Evolutionary conservation across 2,329 filamentous ascomycete genomes (phyloP).

Genomic region (Colletotrichum gigasporum): DNA sequence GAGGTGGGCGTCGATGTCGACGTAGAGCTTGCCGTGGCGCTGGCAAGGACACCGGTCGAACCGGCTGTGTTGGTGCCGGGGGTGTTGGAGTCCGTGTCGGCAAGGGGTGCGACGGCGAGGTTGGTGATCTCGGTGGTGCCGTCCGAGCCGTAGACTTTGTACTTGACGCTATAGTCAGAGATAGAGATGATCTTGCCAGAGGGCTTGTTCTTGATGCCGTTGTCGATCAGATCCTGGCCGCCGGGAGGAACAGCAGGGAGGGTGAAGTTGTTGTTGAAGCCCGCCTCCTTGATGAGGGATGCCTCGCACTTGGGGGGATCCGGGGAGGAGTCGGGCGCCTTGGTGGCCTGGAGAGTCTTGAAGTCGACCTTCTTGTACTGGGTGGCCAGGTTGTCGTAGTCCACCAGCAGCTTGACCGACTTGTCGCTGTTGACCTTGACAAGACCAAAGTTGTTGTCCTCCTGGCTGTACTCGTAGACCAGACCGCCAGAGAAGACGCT

Average conservation of each 20-base stretch:
- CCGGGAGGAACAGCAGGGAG: constrained; percentile 75
- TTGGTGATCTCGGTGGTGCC: constrained; percentile 50
- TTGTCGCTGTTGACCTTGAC: constrained; percentile 68
- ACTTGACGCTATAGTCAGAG: constrained; percentile 66
- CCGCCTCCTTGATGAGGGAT: constrained; percentile 71
- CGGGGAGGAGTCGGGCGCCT: constrained; percentile 61
- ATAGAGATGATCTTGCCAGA: constrained; percentile 76
- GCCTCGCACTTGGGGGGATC: constrained; percentile 70
- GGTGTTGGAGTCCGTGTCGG: constrained; percentile 55
- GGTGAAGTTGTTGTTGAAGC: constrained; percentile 83
- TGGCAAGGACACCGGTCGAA: constrained; percentile 6
- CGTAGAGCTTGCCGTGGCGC: constrained; percentile 29
- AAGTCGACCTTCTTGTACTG: constrained; percentile 83
- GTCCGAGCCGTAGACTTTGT: constrained; percentile 50
- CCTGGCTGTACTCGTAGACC: constrained; percentile 84
- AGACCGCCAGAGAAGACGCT: constrained; percentile 77
- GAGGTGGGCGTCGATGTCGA: constrained; percentile 18
- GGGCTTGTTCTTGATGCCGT: constrained; percentile 74
- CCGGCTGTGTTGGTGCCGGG: constrained; percentile 52
- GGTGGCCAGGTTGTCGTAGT: constrained; percentile 78
- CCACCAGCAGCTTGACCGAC: constrained; percentile 65
- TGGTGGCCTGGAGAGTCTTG: constrained; percentile 69
- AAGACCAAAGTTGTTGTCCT: constrained; percentile 72
- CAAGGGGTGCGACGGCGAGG: constrained; percentile 58
- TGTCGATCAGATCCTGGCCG: constrained; percentile 76